phyloP scores from a whole-genome alignment of 768 basidiomycete species.

The Suillus placidus region DNA sequence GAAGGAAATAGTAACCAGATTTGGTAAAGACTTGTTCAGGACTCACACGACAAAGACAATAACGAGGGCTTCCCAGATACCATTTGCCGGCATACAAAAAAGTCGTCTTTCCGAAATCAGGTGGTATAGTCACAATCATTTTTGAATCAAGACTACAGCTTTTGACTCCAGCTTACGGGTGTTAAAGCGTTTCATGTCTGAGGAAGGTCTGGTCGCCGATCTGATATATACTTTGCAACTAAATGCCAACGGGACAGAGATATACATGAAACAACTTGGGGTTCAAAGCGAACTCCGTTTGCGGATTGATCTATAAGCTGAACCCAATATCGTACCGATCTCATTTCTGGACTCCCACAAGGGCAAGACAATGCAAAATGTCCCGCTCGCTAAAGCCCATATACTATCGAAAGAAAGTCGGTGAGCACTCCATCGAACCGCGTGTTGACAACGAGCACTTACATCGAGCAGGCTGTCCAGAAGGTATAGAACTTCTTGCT shows the following conservation, averaged over 20 bases:
- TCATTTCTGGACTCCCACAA: constrained; percentile 40
- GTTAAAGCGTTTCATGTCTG: not conserved
- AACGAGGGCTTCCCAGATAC: constrained; percentile 18
- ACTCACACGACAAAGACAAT: constrained; percentile 25
- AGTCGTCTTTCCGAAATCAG: not conserved
- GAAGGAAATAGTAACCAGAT: not conserved
- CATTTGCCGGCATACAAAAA: constrained; percentile 2
- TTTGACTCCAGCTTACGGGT: not conserved
- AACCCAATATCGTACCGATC: constrained; percentile 28
- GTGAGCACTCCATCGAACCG: constrained; percentile 1
- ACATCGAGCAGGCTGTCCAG: constrained; percentile 44
- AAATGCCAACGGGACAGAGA: not conserved
- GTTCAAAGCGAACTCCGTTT: not conserved
- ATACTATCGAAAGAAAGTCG: constrained; percentile 26
- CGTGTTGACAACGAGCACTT: constrained; percentile 13
- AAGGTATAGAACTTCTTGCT: constrained; percentile 39
- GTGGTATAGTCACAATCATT: not conserved
- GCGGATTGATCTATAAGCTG: constrained; percentile 14
- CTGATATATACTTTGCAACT: not conserved
- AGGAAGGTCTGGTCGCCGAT: not conserved
- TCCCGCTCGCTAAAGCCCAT: constrained; percentile 39
- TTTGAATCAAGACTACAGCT: not conserved
- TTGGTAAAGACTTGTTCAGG: constrained; percentile 11
- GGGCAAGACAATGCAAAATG: constrained; percentile 41
- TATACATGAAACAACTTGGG: not conserved